These are phyloP conservation scores for Cnidoscolus chayamansa DNA, from an alignment of 441 rosid species.

Conservation along the genomic window DNA sequence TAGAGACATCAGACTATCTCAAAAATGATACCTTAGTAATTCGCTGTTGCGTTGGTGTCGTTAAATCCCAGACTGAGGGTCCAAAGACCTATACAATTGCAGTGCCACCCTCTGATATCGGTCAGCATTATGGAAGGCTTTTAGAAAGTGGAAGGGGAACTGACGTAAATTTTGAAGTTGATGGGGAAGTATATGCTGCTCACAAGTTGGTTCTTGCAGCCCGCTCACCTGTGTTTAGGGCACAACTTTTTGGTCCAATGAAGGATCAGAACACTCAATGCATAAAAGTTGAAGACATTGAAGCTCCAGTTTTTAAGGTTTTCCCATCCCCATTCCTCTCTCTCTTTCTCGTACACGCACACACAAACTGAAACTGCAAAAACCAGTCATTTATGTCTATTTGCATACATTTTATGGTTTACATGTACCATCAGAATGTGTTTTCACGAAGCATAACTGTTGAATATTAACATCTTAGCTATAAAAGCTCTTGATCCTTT, in stretches of 20 bases:
- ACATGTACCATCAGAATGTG: not conserved
- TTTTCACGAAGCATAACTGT: not conserved
- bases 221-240: constrained; percentile 93
- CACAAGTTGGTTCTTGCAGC: constrained; percentile 94
- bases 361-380: not conserved
- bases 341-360: constrained; percentile 1
- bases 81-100: constrained; percentile 69
- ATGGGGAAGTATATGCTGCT: constrained; percentile 70
- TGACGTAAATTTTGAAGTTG: constrained; percentile 78
- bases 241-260: constrained; percentile 98
- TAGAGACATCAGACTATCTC: constrained; percentile 83
- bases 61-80: constrained; percentile 85
- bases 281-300: constrained; percentile 81
- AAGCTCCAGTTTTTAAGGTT: constrained; percentile 87
- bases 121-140: constrained; percentile 71
- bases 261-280: constrained; percentile 61
- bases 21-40: constrained; percentile 76
- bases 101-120: constrained; percentile 70
- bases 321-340: constrained; percentile 13
- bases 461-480: not conserved
- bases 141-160: constrained; percentile 69
- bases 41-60: constrained; percentile 89
- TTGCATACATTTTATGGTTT: not conserved
- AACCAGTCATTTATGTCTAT: not conserved
- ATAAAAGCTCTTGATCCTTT: constrained; percentile 1